Evolutionary conservation across 306 rosid genomes (phyloP).

Genomic region (Elaeagnus macrophylla): DNA sequence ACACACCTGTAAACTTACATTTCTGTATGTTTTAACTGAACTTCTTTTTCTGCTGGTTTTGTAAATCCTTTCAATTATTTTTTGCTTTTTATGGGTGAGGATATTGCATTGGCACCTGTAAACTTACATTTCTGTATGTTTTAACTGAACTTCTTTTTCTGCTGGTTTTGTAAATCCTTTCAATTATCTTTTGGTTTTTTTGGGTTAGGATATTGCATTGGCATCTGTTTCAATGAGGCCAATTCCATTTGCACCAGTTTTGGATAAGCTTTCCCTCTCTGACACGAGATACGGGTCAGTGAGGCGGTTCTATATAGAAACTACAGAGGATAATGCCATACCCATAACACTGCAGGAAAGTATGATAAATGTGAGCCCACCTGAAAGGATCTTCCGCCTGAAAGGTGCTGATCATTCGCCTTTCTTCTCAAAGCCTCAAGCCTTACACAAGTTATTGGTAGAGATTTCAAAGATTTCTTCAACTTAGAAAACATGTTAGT

Average conservation of each 20-base stretch:
- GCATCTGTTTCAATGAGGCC: slow-evolving; percentile 95
- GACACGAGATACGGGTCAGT: slow-evolving; percentile 70
- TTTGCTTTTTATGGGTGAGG: too few relatives aligned
- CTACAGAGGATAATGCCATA: slow-evolving; percentile 87
- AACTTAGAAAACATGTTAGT: slow-evolving; percentile 17
- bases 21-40: neutral
- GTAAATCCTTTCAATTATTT: too few relatives aligned
- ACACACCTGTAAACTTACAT: neutral
- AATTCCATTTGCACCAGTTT: slow-evolving; percentile 70
- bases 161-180: too few relatives aligned
- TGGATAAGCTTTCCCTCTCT: slow-evolving; percentile 75
- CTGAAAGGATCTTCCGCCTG: slow-evolving; percentile 58
- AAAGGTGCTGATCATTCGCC: slow-evolving; percentile 96
- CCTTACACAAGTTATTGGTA: slow-evolving; percentile 75
- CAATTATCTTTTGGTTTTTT: slow-evolving; percentile 17
- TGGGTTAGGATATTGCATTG: slow-evolving; percentile 69
- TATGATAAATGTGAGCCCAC: slow-evolving; percentile 68
- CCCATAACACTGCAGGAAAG: slow-evolving; percentile 57
- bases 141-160: too few relatives aligned
- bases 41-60: slow-evolving; percentile 13
- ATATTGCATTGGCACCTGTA: too few relatives aligned
- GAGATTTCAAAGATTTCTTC: slow-evolving; percentile 63
- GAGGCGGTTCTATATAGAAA: slow-evolving; percentile 71
- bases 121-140: too few relatives aligned
- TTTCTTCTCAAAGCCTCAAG: slow-evolving; percentile 95